phyloP scores from a whole-genome alignment of 345 rosid genomes.

The Eucalyptus tenuipes region DNA sequence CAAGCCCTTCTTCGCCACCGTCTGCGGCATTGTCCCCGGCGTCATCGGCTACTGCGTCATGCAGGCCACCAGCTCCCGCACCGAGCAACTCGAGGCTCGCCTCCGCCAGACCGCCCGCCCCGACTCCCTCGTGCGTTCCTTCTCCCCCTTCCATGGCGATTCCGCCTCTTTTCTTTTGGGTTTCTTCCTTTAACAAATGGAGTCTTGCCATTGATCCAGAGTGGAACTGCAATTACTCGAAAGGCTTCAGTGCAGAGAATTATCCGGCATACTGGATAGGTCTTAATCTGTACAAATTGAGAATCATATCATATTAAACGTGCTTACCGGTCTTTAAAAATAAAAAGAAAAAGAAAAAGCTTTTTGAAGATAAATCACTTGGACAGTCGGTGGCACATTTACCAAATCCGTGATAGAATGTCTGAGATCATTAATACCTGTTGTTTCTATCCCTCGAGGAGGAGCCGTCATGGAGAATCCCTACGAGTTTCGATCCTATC shows the following conservation, averaged over 20 bases:
- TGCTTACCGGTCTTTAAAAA: not conserved
- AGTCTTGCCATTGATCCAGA: not conserved
- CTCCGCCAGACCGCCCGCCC: conserved; percentile 79
- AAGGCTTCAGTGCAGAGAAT: not conserved
- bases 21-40: conserved; percentile 88
- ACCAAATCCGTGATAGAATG: not conserved
- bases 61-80: conserved; percentile 69
- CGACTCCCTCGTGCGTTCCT: conserved; percentile 46
- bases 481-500: not conserved
- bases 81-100: conserved; percentile 69
- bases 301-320: not conserved
- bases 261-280: not conserved
- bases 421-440: not conserved
- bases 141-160: not conserved
- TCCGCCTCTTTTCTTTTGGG: no score
- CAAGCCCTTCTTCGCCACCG: conserved; percentile 82
- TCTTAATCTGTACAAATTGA: not conserved
- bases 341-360: not conserved
- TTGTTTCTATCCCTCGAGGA: not conserved
- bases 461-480: not conserved
- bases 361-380: not conserved
- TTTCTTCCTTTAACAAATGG: not conserved
- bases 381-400: not conserved
- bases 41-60: conserved; percentile 80
- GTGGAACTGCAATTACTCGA: not conserved